These are phyloP conservation scores for Zoysia matrella DNA, from an alignment of 202 grass and related monocot species.

Conservation along the genomic window DNA sequence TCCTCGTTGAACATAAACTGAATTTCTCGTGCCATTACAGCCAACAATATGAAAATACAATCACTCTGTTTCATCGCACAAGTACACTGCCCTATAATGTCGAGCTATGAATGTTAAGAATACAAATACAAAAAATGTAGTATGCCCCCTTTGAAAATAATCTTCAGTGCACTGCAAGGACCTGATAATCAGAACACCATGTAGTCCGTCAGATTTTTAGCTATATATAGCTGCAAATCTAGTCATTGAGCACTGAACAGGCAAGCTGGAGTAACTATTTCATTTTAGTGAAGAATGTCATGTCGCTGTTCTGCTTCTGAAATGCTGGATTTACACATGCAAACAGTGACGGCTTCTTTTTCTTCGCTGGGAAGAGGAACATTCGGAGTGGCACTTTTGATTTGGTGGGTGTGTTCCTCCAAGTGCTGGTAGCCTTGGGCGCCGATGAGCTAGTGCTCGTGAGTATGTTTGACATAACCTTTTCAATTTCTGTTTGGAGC, in stretches of 20 bases:
- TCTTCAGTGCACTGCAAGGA: not conserved
- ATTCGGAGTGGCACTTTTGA: slow-evolving; percentile 65
- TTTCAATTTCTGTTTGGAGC: slow-evolving; percentile 62
- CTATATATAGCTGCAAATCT: not conserved
- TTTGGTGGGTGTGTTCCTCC: slow-evolving; percentile 49
- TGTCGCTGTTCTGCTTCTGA: slow-evolving; percentile 71
- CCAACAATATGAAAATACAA: not conserved
- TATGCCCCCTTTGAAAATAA: not conserved
- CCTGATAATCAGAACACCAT: slow-evolving; percentile 11
- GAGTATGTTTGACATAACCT: slow-evolving; percentile 52
- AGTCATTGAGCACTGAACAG: not conserved
- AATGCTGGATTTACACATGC: slow-evolving; percentile 61
- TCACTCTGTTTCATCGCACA: not conserved
- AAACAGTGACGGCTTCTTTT: slow-evolving; percentile 70
- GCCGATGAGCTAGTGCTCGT: slow-evolving; percentile 50
- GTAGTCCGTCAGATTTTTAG: not conserved
- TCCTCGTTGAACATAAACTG: not conserved
- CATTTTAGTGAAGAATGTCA: slow-evolving; percentile 52
- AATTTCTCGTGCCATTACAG: not conserved
- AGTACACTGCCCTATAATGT: not conserved
- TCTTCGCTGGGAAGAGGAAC: slow-evolving; percentile 79
- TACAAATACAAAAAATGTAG: not conserved
- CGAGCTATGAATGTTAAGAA: not conserved
- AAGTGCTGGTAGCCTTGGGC: slow-evolving; percentile 39
- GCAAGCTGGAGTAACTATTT: slow-evolving; percentile 27